These are phyloP conservation scores for Talaromyces marneffei DNA, from an alignment of 2,329 filamentous ascomycete species.

Conservation along the genomic window DNA sequence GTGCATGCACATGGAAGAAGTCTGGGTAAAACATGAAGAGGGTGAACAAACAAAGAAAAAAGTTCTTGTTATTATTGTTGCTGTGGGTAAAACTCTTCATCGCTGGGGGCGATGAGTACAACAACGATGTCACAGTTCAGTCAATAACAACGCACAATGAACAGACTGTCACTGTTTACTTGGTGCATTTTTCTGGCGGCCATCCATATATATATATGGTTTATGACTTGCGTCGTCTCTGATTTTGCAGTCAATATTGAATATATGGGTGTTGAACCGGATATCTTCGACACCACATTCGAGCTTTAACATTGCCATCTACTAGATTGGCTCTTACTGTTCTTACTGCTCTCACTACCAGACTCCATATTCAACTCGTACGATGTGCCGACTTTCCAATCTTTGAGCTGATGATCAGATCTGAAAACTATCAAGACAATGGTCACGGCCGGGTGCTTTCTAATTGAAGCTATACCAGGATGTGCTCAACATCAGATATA, in stretches of 20 bases:
- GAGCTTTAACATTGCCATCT: neutral
- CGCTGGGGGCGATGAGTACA: conserved; percentile 7
- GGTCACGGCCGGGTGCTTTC: neutral
- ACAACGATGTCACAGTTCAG: neutral
- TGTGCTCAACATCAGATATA: neutral
- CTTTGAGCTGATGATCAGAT: neutral
- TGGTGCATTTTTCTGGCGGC: neutral
- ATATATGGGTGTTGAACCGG: neutral
- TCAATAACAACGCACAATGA: neutral
- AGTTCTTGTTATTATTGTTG: neutral
- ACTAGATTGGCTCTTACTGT: no score
- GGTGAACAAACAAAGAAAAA: neutral
- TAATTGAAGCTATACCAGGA: neutral
- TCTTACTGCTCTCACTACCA: neutral
- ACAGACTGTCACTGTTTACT: neutral
- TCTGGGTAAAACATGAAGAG: neutral
- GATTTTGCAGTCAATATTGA: neutral
- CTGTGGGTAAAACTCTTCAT: neutral
- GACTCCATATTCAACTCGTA: neutral
- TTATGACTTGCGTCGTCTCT: neutral
- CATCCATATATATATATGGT: no score
- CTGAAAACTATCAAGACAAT: neutral
- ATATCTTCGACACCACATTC: neutral
- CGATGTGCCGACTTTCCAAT: neutral
- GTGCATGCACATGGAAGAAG: neutral